phyloP scores from a whole-genome alignment of 2,329 filamentous ascomycete genomes.

The Fragosphaeria purpurea region DNA sequence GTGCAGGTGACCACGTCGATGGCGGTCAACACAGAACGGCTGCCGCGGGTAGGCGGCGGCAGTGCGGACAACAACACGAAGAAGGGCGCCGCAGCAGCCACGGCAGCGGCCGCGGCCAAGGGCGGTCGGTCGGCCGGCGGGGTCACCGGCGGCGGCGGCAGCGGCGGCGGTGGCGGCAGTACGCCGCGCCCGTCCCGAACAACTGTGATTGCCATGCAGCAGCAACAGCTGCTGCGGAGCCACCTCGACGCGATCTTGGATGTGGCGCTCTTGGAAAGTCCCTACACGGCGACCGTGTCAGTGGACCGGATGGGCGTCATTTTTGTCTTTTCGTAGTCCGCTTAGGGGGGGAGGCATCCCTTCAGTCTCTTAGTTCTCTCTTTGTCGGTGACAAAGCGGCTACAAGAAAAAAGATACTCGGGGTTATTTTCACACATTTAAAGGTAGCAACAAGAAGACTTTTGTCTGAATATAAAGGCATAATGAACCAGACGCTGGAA shows the following conservation, averaged over 20 bases:
- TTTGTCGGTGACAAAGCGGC: neutral
- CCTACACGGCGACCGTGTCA: constrained; percentile 87
- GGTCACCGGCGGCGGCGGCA: constrained; percentile 21
- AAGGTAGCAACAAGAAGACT: too few species aligned
- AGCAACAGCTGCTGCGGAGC: constrained; percentile 73
- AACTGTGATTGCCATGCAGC: constrained; percentile 78
- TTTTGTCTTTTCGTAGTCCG: constrained; percentile 65
- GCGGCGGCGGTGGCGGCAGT: constrained; percentile 13
- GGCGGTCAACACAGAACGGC: constrained; percentile 55
- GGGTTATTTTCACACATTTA: too few species aligned
- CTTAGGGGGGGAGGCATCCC: neutral
- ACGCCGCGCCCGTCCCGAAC: constrained; percentile 51
- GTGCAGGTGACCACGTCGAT: constrained; percentile 53
- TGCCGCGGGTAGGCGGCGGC: constrained; percentile 28
- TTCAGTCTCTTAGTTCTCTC: too few species aligned
- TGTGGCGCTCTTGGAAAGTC: constrained; percentile 76
- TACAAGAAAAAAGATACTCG: neutral
- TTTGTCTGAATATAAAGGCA: too few species aligned
- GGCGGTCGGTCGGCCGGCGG: constrained; percentile 21
- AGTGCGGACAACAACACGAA: constrained; percentile 15
- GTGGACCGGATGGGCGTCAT: constrained; percentile 83
- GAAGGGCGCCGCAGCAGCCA: constrained; percentile 15
- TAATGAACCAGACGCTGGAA: too few species aligned
- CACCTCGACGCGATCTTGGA: constrained; percentile 85
- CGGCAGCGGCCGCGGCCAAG: constrained; percentile 25